Conservation (phyloP, 2,329 filamentous ascomycete genomes). For the Penicillium paneum region DNA sequence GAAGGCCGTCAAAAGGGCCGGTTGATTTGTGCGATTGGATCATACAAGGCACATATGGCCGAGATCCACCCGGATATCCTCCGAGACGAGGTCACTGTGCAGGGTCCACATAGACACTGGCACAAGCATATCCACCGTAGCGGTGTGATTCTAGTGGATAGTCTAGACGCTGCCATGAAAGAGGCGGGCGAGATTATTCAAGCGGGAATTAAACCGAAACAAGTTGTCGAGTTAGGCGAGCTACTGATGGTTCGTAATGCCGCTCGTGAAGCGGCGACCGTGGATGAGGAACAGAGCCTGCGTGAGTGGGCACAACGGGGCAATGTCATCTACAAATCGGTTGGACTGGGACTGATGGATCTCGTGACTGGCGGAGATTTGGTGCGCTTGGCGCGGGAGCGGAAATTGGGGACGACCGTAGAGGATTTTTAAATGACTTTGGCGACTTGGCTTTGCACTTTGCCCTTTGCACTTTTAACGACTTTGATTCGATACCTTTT, state of each 20-base stretch:
- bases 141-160: constrained; percentile 62
- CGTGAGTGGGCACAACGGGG: constrained; percentile 60
- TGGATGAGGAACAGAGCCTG: constrained; percentile 44
- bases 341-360: constrained; percentile 67
- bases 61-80: constrained; percentile 79
- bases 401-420: constrained; percentile 52
- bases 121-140: constrained; percentile 54
- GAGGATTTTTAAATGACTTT: constrained; percentile 38
- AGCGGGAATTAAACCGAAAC: constrained; percentile 66
- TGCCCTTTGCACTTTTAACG: background rate
- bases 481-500: constrained; percentile 12
- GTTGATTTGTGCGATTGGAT: constrained; percentile 45
- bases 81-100: constrained; percentile 56
- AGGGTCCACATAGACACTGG: constrained; percentile 46
- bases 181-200: constrained; percentile 86
- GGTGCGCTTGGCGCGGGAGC: constrained; percentile 54
- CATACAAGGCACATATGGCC: constrained; percentile 68
- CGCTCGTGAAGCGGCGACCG: constrained; percentile 34
- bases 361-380: constrained; percentile 60
- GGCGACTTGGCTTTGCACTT: background rate
- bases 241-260: constrained; percentile 63
- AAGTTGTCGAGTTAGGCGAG: constrained; percentile 85
- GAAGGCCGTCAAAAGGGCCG: constrained; percentile 46
- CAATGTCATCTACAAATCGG: constrained; percentile 67
- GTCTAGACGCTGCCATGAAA: constrained; percentile 71